Percentiles rank a stretch among this genome's conserved stretches.
phyloP scores from a whole-genome alignment of 495 filamentous ascomycete species.

The Oleoguttula mirabilis region DNA sequence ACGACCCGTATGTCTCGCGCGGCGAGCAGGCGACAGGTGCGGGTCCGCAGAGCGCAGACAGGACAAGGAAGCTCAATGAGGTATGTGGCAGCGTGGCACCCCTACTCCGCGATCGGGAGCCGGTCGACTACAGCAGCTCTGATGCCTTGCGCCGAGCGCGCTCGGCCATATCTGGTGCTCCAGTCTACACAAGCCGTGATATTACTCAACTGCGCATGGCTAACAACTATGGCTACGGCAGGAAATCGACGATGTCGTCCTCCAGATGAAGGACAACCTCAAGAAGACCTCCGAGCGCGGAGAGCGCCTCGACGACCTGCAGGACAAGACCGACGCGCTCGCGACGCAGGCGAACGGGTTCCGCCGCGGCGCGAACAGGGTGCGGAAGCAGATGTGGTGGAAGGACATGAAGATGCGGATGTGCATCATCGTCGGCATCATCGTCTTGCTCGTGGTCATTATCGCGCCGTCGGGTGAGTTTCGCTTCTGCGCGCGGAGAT shows the following conservation, averaged over 20 bases:
- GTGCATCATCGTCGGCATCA: conserved; percentile 78
- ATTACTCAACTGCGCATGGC: conserved; percentile 19
- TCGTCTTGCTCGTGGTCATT: conserved; percentile 80
- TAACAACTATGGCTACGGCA: conserved; percentile 31
- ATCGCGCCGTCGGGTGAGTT: conserved; percentile 72
- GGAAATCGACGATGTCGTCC: conserved; percentile 95
- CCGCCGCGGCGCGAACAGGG: conserved; percentile 86
- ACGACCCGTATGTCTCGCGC: not conserved
- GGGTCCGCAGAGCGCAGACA: not conserved
- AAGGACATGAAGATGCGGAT: conserved; percentile 99
- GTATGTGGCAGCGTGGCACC: not conserved
- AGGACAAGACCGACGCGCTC: conserved; percentile 93
- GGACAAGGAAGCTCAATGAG: not conserved
- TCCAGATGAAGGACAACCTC: conserved; percentile 33
- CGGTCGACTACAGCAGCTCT: not conserved
- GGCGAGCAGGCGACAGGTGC: not conserved
- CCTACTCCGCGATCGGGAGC: not conserved
- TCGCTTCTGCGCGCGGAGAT: too few relatives aligned
- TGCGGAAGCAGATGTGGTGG: conserved; percentile 87
- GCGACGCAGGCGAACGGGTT: conserved; percentile 83
- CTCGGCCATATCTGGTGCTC: not conserved
- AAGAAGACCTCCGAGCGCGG: conserved; percentile 64
- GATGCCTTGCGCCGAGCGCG: too few relatives aligned
- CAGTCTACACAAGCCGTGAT: not conserved
- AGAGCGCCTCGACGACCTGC: conserved; percentile 74